Base-by-base conservation (phyloP, 257 asterid genomes). In the Penstemon barbatus region DNA sequence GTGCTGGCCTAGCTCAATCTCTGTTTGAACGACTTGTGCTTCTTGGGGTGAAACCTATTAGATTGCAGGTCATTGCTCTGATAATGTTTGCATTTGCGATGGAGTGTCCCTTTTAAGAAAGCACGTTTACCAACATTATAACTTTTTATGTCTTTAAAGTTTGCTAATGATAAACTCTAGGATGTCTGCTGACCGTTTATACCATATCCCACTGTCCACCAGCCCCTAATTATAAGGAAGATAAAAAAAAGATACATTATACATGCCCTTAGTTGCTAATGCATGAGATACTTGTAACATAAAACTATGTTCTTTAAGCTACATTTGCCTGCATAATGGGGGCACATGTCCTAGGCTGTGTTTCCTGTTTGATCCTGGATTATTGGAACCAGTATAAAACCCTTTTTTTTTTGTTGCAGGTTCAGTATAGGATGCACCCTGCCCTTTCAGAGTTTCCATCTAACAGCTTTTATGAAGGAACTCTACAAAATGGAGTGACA, bases 381-480 rank as follows among this genome's bases (percentile, higher is more conserved):
- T 41, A 52, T 58, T 52, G 64, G 68, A 54, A 66, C 48, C 42
- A 56, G 61, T 40, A 19, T 43, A 4, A 12, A 25, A 18, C 55
- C 19, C 8, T 52, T 54, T 18, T 64, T 77, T 33, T 38, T 36
- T 58, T 51, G 46, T 52, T 72, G 53, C 90, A 94, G 99, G 99
- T 94, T 71, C 99, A 94, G 74, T 94, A 91, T 67, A 85, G 98
- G 78, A 94, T 94, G 99, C 99, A 94, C 78, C 99, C 99, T 36
- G 96, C 98, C 37, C 93, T 94, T 18, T 94, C 98, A 1, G 98
- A 91, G 79, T 91, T 89, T 65, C 99, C 99, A 4, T 94, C 99
- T 13, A 94, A 94, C 80, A 94, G 91, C 84, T 94, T 94, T 75
- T 94, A 94, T 66, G 97, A 94, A 85, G 99, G 99, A 9, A 94